Evolutionary conservation across 2,329 filamentous ascomycete genomes (phyloP).

Genomic region (Corynespora cassiicola): DNA sequence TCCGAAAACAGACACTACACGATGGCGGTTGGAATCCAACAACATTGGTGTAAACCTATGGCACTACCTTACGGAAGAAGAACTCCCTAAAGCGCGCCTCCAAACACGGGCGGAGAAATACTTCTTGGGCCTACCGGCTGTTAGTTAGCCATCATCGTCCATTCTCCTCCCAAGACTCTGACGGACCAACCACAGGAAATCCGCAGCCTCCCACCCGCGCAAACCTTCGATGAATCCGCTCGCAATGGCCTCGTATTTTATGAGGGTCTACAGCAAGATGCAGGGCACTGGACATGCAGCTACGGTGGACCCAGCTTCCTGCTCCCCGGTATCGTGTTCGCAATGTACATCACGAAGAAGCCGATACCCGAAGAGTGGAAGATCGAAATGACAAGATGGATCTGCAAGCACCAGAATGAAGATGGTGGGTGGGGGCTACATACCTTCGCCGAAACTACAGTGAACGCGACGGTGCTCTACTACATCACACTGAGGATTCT

Average conservation of each 20-base stretch:
- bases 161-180: too few relatives aligned
- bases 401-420: conserved; percentile 79
- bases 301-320: conserved; percentile 96
- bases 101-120: too few relatives aligned
- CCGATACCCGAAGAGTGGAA: conserved; percentile 78
- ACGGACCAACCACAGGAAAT: too few relatives aligned
- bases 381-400: conserved; percentile 86
- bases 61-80: too few relatives aligned
- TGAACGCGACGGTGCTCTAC: conserved; percentile 85
- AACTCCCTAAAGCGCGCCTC: too few relatives aligned
- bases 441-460: conserved; percentile 87
- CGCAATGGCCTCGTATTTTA: conserved; percentile 20
- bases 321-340: conserved; percentile 79
- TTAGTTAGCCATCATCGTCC: too few relatives aligned
- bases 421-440: conserved; percentile 95
- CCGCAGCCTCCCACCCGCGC: too few relatives aligned
- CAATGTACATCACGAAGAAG: conserved; percentile 85
- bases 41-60: too few relatives aligned
- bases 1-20: too few relatives aligned
- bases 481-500: conserved; percentile 79
- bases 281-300: conserved; percentile 91
- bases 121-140: too few relatives aligned
- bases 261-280: conserved; percentile 79
- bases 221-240: too few relatives aligned
- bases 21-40: too few relatives aligned